These are phyloP conservation scores for Dicorynia guianensis DNA, from an alignment of 306 rosid genomes.

Conservation along the genomic window DNA sequence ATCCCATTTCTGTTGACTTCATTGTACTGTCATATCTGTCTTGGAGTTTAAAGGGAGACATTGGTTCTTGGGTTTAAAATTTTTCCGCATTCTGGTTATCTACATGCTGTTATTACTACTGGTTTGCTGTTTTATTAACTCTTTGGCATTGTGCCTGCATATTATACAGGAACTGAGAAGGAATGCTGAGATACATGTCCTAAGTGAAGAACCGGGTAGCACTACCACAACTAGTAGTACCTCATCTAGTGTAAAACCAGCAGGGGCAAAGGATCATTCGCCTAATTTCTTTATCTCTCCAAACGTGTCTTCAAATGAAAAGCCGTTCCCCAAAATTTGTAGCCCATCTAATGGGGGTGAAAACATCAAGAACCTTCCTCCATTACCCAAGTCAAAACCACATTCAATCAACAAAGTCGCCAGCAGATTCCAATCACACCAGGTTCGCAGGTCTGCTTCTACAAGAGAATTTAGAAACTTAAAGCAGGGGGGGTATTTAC, in stretches of 20 bases:
- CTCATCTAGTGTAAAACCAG: conserved; percentile 56
- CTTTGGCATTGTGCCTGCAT: background rate
- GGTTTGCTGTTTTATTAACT: conserved; percentile 12
- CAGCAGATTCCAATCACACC: conserved; percentile 46
- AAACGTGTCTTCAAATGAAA: conserved; percentile 37
- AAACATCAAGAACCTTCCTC: conserved; percentile 54
- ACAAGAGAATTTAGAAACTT: conserved; percentile 69
- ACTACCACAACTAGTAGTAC: conserved; percentile 45
- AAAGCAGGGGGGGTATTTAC: conserved; percentile 43
- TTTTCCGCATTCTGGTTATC: conserved; percentile 24
- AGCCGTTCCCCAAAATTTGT: conserved; percentile 34
- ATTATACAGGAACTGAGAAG: conserved; percentile 52
- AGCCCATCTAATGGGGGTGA: conserved; percentile 37
- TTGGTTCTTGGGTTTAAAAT: background rate
- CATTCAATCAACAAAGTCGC: conserved; percentile 43
- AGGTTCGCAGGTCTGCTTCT: conserved; percentile 66
- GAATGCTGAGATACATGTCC: conserved; percentile 35
- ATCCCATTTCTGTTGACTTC: conserved; percentile 13
- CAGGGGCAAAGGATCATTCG: conserved; percentile 54
- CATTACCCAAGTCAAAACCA: conserved; percentile 58
- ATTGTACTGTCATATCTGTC: background rate
- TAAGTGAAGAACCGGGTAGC: conserved; percentile 53
- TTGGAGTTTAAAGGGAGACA: conserved; percentile 4
- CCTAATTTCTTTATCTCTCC: conserved; percentile 49
- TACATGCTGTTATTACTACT: conserved; percentile 8